Conservation (phyloP, 352 stramenopile genomes). For the Globisporangium solare region DNA sequence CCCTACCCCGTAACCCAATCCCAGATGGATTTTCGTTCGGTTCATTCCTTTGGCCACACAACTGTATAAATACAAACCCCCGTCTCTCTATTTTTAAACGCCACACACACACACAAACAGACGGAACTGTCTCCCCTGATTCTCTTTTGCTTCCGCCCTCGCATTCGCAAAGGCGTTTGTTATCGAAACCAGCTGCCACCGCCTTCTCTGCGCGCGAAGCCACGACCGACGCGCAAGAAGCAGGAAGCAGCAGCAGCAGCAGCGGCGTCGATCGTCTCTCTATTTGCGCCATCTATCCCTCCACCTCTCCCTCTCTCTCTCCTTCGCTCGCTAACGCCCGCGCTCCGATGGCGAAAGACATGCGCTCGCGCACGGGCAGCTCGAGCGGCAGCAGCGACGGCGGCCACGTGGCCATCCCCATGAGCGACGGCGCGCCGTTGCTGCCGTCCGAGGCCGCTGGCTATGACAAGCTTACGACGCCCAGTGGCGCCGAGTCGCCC, state of each 20-base stretch:
- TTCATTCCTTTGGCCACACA: not conserved
- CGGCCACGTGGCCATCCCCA: conserved; percentile 24
- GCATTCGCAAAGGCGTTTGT: not conserved
- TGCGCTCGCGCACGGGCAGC: conserved; percentile 10
- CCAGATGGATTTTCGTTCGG: not conserved
- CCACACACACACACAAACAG: not conserved
- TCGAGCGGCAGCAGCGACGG: conserved; percentile 5
- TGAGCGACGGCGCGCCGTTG: conserved; percentile 29
- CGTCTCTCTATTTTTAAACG: not conserved
- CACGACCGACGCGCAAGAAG: no score
- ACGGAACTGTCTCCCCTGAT: conserved; percentile 6
- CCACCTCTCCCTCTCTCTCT: not conserved
- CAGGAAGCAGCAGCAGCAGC: no score
- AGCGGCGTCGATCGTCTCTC: no score
- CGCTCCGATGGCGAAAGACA: conserved; percentile 10
- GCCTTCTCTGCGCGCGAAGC: no score
- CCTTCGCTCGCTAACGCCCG: not conserved
- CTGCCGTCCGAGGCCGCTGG: conserved; percentile 14
- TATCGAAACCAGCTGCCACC: conserved; percentile 8
- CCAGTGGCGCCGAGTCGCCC: conserved; percentile 21
- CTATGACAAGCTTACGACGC: conserved; percentile 68
- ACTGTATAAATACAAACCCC: not conserved
- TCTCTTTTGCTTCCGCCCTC: not conserved
- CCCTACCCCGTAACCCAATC: not conserved
- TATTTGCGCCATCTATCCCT: no score